Evolutionary conservation across 352 stramenopile species (phyloP).

Genomic region (Pythium monospermum): DNA sequence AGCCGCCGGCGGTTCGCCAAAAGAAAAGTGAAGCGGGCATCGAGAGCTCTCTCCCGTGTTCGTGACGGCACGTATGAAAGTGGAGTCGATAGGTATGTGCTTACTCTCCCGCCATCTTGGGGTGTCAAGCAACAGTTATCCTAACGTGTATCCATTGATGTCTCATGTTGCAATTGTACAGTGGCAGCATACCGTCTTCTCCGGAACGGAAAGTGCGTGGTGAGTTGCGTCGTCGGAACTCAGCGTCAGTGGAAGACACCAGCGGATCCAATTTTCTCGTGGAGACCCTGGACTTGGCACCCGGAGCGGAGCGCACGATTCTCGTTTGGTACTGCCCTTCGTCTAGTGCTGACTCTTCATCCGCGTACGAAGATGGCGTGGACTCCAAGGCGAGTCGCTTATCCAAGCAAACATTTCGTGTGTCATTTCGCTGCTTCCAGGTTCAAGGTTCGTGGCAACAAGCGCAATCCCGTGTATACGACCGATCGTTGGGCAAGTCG

Average conservation of each 20-base stretch:
- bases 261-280: slow-evolving; percentile 84
- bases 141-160: background rate
- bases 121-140: background rate
- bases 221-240: slow-evolving; percentile 41
- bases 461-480: slow-evolving; percentile 79
- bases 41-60: slow-evolving; percentile 44
- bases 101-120: background rate
- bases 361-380: slow-evolving; percentile 44
- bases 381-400: slow-evolving; percentile 79
- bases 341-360: slow-evolving; percentile 13
- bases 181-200: slow-evolving; percentile 68
- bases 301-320: slow-evolving; percentile 84
- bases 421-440: slow-evolving; percentile 85
- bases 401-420: slow-evolving; percentile 84
- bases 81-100: slow-evolving; percentile 65
- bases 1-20: slow-evolving; percentile 41
- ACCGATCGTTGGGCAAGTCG: slow-evolving; percentile 80
- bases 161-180: slow-evolving; percentile 2
- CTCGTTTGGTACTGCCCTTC: slow-evolving; percentile 81
- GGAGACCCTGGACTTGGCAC: slow-evolving; percentile 82
- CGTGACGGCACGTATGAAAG: slow-evolving; percentile 69
- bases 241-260: slow-evolving; percentile 45
- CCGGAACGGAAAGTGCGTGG: slow-evolving; percentile 52
- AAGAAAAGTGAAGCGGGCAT: slow-evolving; percentile 46
- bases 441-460: slow-evolving; percentile 85